These are phyloP conservation scores for Colletotrichum filicis DNA, from an alignment of 2,329 filamentous ascomycete genomes.

Conservation along the genomic window DNA sequence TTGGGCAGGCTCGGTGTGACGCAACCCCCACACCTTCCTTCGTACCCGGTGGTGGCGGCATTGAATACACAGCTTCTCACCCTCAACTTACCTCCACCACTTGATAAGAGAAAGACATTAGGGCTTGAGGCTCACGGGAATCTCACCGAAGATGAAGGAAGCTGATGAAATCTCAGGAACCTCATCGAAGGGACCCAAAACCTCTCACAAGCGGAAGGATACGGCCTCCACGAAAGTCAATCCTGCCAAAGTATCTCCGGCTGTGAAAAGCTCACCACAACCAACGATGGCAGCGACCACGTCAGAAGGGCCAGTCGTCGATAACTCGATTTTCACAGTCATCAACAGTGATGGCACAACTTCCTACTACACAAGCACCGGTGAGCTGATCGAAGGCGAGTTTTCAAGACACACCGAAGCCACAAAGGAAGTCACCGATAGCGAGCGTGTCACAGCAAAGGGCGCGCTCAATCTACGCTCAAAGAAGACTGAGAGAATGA, in stretches of 20 bases:
- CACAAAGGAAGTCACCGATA: slow-evolving; percentile 24
- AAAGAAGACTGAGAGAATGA: slow-evolving; percentile 31
- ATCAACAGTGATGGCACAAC: slow-evolving; percentile 11
- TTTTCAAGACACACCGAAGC: neutral
- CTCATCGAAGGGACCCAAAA: neutral
- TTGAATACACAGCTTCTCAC: neutral
- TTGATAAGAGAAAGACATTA: neutral
- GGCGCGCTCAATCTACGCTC: slow-evolving; percentile 29
- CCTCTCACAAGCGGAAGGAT: neutral
- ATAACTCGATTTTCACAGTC: neutral
- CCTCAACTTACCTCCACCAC: neutral
- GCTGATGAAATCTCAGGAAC: neutral
- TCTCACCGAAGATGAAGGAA: neutral
- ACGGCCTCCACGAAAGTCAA: neutral
- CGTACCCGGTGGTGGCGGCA: neutral
- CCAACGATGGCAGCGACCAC: neutral
- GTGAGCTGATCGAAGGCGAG: neutral
- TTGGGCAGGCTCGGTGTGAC: neutral
- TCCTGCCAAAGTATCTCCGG: neutral
- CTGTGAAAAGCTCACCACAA: neutral
- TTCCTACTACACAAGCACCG: neutral
- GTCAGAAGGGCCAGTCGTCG: neutral
- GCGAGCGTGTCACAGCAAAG: slow-evolving; percentile 19
- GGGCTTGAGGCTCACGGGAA: neutral
- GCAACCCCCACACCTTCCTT: neutral